Evolutionary conservation across 306 rosid genomes (phyloP).

Genomic region (Vigna hirtella): DNA sequence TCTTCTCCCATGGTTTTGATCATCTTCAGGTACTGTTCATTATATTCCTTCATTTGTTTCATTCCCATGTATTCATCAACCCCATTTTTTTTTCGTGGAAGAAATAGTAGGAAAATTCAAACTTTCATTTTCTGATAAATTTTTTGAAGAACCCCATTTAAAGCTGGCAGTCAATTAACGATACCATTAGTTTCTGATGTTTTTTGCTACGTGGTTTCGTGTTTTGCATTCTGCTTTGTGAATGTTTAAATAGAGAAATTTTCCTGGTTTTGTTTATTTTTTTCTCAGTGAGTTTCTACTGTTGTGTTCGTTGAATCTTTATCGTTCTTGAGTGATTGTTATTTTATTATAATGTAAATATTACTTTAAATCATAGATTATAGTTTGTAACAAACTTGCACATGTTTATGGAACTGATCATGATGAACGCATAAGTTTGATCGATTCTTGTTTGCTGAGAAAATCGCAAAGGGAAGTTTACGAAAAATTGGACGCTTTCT

Average conservation of each 20-base stretch:
- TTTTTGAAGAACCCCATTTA: too few species aligned
- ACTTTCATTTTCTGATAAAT: too few species aligned
- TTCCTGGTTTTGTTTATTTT: neutral
- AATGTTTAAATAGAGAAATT: neutral
- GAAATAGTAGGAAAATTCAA: too few species aligned
- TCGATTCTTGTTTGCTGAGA: neutral
- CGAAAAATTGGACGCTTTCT: conserved; percentile 33
- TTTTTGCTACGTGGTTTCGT: neutral
- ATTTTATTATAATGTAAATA: neutral
- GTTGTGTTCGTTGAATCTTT: neutral
- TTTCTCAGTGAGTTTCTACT: neutral
- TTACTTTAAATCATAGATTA: neutral
- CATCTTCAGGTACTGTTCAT: neutral
- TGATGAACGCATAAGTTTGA: neutral
- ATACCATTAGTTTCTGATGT: neutral
- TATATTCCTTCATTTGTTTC: neutral
- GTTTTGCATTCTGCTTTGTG: neutral
- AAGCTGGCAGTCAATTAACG: too few species aligned
- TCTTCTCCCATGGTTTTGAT: neutral
- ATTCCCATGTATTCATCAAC: neutral
- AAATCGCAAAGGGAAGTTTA: conserved; percentile 18
- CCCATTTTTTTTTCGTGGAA: neutral
- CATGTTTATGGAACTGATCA: neutral
- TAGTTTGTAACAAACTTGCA: neutral
- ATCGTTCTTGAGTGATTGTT: neutral